Base-by-base conservation (phyloP, 192 early-diverging fungal species). In the Obelidium mucronatum region DNA sequence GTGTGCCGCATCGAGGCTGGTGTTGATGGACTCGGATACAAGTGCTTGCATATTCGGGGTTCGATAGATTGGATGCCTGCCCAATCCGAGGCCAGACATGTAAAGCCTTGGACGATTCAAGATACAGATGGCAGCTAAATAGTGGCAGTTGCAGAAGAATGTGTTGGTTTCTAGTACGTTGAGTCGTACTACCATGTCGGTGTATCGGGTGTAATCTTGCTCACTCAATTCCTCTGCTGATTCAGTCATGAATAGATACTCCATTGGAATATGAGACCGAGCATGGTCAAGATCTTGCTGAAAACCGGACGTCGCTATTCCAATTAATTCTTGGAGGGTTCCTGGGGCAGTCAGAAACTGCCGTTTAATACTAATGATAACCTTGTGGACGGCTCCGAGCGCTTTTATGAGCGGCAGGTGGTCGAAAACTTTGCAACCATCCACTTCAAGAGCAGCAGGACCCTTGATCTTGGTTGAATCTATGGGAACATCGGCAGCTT, bases 101-200 rank as follows among this genome's bases (percentile, higher is more conserved):
- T 65, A 65, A 19, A 65, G 35, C 39, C 39, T 65, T 34, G 63
- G 63, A 24, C 63, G 63, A 40, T 34, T 15, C 19, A 65, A 36
- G 11, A 65, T 24, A 39, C 63, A 65, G 44, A 48, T 19, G 44
- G 11, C 19, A 15, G 44, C 44, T 48, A 48, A 48, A 48, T 15
- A 15, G 44, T 48, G 8, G 11, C 8, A 48, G 44, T 48, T 48
- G 11, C 8, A 48, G 19, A 19, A 15, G 44, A 6, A 48, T 48
- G 19, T 48, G 44, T 48, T n/a, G n/a, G n/a, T n/a, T n/a, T n/a
- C n/a, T n/a, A n/a, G n/a, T n/a, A n/a, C n/a, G n/a, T n/a, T n/a
- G n/a, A n/a, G n/a, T n/a, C n/a, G n/a, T n/a, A n/a, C 8, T 48
- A 19, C 44, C 44, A 48, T 19, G 0, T 48, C 44, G 8, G 44